Evolutionary conservation across 169 alveolate species (phyloP).

Genomic region (Cryptosporidium sp.): DNA sequence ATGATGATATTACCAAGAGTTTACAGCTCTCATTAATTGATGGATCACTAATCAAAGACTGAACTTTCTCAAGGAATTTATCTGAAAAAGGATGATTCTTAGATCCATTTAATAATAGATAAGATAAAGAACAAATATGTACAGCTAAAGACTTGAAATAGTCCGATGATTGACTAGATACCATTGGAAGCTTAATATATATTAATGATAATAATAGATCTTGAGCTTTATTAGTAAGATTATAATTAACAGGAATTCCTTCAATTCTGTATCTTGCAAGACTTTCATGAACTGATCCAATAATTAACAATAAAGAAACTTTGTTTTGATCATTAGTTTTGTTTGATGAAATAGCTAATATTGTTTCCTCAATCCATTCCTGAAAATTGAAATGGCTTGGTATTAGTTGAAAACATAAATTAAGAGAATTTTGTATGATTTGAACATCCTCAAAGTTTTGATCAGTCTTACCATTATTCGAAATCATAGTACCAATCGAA

Average conservation of each 20-base stretch:
- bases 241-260: background rate
- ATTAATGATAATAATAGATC: constrained; percentile 15
- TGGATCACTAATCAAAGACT: constrained; percentile 15
- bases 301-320: constrained; percentile 9
- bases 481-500: constrained; percentile 15
- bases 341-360: constrained; percentile 5
- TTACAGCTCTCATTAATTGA: constrained; percentile 19
- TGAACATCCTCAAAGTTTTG: constrained; percentile 13
- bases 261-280: constrained; percentile 7
- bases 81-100: constrained; percentile 18
- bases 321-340: constrained; percentile 27
- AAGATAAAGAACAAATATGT: constrained; percentile 13
- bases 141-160: constrained; percentile 31
- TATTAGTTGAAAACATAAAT: constrained; percentile 16
- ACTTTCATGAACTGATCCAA: constrained; percentile 1
- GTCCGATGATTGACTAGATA: constrained; percentile 21
- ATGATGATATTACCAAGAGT: constrained; percentile 26
- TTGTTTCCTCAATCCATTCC: constrained; percentile 13
- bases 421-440: constrained; percentile 25
- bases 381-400: background rate
- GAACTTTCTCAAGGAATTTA: constrained; percentile 6
- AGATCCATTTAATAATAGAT: constrained; percentile 1
- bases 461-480: constrained; percentile 5
- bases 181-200: constrained; percentile 36
- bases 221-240: constrained; percentile 13